Percentiles rank a stretch among this genome's conserved stretches.
These are phyloP conservation scores for Cicer judaicum DNA, from an alignment of 306 rosid genomes.

Conservation along the genomic window DNA sequence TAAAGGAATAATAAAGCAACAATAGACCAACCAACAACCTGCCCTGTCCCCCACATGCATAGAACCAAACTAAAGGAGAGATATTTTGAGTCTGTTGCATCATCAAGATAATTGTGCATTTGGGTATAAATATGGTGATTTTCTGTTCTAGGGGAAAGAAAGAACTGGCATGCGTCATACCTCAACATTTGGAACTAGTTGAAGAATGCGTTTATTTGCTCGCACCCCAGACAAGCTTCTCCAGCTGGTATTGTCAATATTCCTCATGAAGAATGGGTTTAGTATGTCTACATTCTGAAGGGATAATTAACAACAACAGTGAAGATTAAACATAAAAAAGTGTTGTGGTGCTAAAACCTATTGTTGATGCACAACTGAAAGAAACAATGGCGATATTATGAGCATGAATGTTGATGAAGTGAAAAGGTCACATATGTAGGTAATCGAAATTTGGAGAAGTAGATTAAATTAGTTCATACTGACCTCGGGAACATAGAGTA, in stretches of 20 bases:
- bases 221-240: slow-evolving; percentile 63
- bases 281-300: slow-evolving; percentile 53
- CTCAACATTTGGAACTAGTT: slow-evolving; percentile 56
- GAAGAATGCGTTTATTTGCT: slow-evolving; percentile 54
- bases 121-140: slow-evolving; percentile 1
- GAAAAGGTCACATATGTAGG: not conserved
- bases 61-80: too few relatives aligned
- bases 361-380: slow-evolving; percentile 1
- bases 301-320: not conserved
- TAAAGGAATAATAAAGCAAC: too few relatives aligned
- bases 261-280: slow-evolving; percentile 51
- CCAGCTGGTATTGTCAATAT: slow-evolving; percentile 58
- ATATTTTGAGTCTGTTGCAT: not conserved
- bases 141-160: not conserved
- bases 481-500: slow-evolving; percentile 58
- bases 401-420: too few relatives aligned
- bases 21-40: too few relatives aligned
- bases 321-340: slow-evolving; percentile 8
- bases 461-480: slow-evolving; percentile 25
- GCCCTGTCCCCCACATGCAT: too few relatives aligned
- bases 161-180: slow-evolving; percentile 43
- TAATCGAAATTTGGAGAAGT: slow-evolving; percentile 5
- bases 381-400: not conserved
- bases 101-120: slow-evolving; percentile 1
- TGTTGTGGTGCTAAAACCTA: not conserved